Percentiles rank a stretch among this genome's conserved stretches.
These are phyloP conservation scores for Berberis thunbergii DNA, from an alignment of 164 flowering plant species.

Conservation along the genomic window DNA sequence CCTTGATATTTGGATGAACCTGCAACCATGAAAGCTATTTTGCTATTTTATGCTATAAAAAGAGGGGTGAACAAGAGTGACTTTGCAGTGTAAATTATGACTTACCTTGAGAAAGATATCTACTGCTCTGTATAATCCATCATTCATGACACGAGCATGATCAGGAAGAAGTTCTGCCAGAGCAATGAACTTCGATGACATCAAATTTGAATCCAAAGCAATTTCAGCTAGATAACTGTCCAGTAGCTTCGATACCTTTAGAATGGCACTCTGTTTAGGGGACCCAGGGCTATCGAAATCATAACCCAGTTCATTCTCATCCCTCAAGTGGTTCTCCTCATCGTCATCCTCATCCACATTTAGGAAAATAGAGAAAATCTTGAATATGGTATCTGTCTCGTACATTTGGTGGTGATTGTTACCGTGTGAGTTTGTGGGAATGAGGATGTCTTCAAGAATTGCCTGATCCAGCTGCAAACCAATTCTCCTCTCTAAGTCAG, in stretches of 20 bases:
- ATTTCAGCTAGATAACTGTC: constrained; percentile 81
- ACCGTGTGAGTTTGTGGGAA: constrained; percentile 56
- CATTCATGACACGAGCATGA: constrained; percentile 66
- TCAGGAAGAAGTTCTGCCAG: constrained; percentile 82
- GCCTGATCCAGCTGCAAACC: constrained; percentile 93
- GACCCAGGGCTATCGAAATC: constrained; percentile 75
- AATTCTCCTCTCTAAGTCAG: constrained; percentile 82
- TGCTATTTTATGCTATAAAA: neutral
- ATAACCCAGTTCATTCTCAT: constrained; percentile 37
- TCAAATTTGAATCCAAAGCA: constrained; percentile 60
- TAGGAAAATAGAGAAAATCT: constrained; percentile 81
- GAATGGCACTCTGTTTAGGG: constrained; percentile 70
- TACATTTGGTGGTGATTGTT: constrained; percentile 47
- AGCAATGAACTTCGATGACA: constrained; percentile 56
- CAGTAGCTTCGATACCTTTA: constrained; percentile 69
- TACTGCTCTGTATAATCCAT: constrained; percentile 72
- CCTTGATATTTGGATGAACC: constrained; percentile 91
- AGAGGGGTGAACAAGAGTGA: neutral
- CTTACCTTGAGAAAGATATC: constrained; percentile 33
- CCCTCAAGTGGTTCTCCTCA: constrained; percentile 42
- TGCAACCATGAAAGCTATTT: constrained; percentile 14
- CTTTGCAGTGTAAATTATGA: neutral
- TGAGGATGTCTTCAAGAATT: constrained; percentile 88
- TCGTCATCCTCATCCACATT: constrained; percentile 88
- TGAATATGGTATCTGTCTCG: constrained; percentile 66